Evolutionary conservation across 2,329 filamentous ascomycete species (phyloP).

Genomic region (Immersiporthe knoxdaviesiana): DNA sequence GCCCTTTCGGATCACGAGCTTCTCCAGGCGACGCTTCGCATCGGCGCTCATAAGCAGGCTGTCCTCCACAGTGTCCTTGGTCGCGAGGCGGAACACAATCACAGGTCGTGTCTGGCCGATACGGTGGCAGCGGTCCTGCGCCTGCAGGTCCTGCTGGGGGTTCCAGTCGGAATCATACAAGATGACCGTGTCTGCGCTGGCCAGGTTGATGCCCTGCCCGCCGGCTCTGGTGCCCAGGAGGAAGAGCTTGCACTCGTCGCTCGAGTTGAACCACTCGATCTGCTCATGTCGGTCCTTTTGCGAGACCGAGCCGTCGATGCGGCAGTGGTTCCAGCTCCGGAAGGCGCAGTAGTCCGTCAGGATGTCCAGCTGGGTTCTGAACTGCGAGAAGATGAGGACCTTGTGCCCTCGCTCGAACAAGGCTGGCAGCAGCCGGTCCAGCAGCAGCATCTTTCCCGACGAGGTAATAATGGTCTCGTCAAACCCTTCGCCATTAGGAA

Average conservation of each 20-base stretch:
- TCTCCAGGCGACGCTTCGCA: constrained; percentile 88
- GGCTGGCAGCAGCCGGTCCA: constrained; percentile 80
- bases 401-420: constrained; percentile 81
- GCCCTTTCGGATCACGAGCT: constrained; percentile 93
- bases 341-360: constrained; percentile 83
- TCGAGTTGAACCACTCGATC: constrained; percentile 73
- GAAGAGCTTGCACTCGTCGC: constrained; percentile 73
- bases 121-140: constrained; percentile 91
- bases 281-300: constrained; percentile 72
- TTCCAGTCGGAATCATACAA: constrained; percentile 92
- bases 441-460: constrained; percentile 93
- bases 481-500: constrained; percentile 61
- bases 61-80: constrained; percentile 90
- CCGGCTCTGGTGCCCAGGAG: constrained; percentile 88
- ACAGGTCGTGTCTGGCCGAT: constrained; percentile 94
- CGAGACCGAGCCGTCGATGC: constrained; percentile 86
- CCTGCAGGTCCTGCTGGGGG: constrained; percentile 94
- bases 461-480: constrained; percentile 84
- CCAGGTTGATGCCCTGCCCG: constrained; percentile 93
- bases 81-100: constrained; percentile 90
- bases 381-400: constrained; percentile 94
- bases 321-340: constrained; percentile 78
- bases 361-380: constrained; percentile 91
- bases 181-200: constrained; percentile 88
- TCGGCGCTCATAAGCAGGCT: constrained; percentile 84